A percentile compares a stretch with the other conserved stretches of the same genome.
Evolutionary conservation across 306 rosid species (phyloP).

Genomic region (Vicia villosa): DNA sequence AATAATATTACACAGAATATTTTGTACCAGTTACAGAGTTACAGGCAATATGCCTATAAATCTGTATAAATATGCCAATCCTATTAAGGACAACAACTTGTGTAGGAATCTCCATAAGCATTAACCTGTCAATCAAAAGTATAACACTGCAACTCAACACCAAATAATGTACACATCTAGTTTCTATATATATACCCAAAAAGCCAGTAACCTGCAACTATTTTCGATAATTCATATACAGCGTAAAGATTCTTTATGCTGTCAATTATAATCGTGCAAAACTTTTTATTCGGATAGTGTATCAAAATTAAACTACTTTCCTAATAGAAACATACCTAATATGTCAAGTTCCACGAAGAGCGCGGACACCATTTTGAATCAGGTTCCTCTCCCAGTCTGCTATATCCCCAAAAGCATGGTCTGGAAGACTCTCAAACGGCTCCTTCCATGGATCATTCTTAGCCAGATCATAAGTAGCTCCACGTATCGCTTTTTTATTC

Average conservation of each 20-base stretch:
- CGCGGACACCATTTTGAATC: constrained; percentile 63
- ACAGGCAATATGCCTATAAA: constrained; percentile 23
- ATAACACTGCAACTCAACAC: constrained; percentile 12
- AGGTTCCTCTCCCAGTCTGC: constrained; percentile 90
- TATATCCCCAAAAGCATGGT: constrained; percentile 70
- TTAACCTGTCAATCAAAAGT: constrained; percentile 32
- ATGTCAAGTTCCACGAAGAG: constrained; percentile 74
- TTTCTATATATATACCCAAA: neutral
- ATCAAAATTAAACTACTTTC: neutral
- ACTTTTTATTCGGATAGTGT: neutral
- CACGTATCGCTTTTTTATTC: constrained; percentile 68
- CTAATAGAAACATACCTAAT: constrained; percentile 28
- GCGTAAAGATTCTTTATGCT: neutral
- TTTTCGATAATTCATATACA: neutral
- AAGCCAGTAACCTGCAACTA: neutral
- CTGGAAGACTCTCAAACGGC: constrained; percentile 87
- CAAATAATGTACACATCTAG: neutral
- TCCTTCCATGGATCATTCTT: constrained; percentile 87
- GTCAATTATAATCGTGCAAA: neutral
- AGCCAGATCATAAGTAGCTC: constrained; percentile 80
- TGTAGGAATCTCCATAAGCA: constrained; percentile 27
- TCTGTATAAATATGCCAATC: constrained; percentile 32
- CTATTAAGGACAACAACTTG: constrained; percentile 27
- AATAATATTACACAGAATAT: neutral
- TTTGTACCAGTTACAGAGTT: neutral